phyloP scores from a whole-genome alignment of 306 rosid species.

The Cucumis hystrix region DNA sequence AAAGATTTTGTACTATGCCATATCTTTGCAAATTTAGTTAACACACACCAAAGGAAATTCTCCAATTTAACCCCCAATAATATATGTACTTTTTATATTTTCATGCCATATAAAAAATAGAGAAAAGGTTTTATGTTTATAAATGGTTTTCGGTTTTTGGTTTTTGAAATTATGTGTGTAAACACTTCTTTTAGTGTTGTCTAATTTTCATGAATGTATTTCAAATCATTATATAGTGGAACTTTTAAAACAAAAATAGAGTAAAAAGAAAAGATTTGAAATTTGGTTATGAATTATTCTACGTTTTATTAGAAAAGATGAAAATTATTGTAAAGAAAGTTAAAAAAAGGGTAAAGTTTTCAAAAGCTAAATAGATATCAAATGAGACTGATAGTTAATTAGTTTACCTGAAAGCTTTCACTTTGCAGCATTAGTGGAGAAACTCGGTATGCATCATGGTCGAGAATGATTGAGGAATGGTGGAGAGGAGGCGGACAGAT shows the following conservation, averaged over 20 bases:
- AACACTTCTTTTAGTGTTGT: too few species aligned
- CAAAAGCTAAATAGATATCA: background rate
- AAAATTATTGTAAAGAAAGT: too few species aligned
- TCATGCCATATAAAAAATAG: background rate
- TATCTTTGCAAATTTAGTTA: background rate
- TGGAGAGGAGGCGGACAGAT: slow-evolving; percentile 68
- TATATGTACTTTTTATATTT: background rate
- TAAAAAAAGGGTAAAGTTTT: too few species aligned
- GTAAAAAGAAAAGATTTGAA: too few species aligned
- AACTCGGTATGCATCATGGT: slow-evolving; percentile 54
- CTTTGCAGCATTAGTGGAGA: slow-evolving; percentile 67
- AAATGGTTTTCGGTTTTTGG: too few species aligned
- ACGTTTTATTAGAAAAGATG: too few species aligned
- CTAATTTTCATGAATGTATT: too few species aligned
- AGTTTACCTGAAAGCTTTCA: slow-evolving; percentile 56
- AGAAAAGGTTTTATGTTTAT: background rate
- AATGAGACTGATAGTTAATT: background rate
- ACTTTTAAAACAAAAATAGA: too few species aligned
- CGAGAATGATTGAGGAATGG: slow-evolving; percentile 69
- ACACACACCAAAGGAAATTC: background rate
- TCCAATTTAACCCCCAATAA: background rate
- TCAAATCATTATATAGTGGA: too few species aligned
- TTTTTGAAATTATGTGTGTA: too few species aligned
- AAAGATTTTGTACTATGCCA: background rate
- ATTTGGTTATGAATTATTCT: too few species aligned